These are phyloP conservation scores for Yamadazyma sp. DNA, from an alignment of 1,139 yeast genomes.

Conservation along the genomic window DNA sequence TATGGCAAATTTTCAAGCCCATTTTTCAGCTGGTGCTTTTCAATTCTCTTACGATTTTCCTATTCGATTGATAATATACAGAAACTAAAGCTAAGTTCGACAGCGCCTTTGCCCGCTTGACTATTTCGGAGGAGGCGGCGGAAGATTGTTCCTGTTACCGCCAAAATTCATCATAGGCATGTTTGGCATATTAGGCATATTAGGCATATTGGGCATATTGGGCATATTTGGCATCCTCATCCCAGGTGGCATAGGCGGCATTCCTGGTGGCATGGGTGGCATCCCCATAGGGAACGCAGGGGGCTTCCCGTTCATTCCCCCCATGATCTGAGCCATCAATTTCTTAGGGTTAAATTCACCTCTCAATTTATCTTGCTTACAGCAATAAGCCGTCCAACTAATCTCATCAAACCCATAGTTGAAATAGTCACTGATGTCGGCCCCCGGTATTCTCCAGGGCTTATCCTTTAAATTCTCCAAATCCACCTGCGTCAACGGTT, in stretches of 20 bases:
- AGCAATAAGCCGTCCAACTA: constrained; percentile 92
- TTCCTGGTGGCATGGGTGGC: constrained; percentile 16
- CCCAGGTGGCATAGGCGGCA: constrained; percentile 11
- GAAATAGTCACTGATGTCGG: constrained; percentile 90
- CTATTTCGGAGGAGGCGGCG: constrained; percentile 15
- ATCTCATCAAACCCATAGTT: constrained; percentile 95
- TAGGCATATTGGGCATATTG: constrained; percentile 24
- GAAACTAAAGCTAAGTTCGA: too few relatives aligned
- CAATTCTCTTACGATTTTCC: not conserved
- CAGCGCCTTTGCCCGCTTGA: too few relatives aligned
- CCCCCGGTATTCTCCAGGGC: constrained; percentile 98
- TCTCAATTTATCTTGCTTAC: constrained; percentile 80
- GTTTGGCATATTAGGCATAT: constrained; percentile 17
- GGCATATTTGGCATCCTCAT: constrained; percentile 19
- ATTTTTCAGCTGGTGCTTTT: not conserved
- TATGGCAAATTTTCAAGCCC: too few relatives aligned
- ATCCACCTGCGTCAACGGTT: constrained; percentile 81
- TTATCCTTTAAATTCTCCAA: constrained; percentile 83
- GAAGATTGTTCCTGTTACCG: constrained; percentile 14
- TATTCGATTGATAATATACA: not conserved
- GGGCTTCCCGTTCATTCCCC: constrained; percentile 14
- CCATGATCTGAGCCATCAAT: constrained; percentile 46
- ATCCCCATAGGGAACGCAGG: constrained; percentile 19
- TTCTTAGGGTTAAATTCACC: constrained; percentile 73
- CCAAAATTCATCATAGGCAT: constrained; percentile 18